Evolutionary conservation across 2,329 filamentous ascomycete species (phyloP).

Genomic region (Cordyceps cateniannulata): DNA sequence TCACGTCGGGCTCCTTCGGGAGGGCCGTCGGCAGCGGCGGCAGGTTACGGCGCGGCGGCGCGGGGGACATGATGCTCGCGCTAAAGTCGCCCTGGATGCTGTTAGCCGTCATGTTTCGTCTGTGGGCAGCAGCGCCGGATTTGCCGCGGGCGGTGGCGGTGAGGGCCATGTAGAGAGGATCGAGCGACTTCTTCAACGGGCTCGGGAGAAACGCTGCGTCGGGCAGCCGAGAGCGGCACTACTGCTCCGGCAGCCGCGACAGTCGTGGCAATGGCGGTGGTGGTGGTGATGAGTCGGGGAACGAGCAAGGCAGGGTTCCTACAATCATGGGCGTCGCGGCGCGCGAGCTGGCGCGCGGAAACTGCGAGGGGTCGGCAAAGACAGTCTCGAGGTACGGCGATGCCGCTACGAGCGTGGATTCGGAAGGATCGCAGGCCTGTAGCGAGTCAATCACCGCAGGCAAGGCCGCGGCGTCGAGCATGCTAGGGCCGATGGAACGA

Average conservation of each 20-base stretch:
- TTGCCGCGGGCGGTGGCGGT: slow-evolving; percentile 41
- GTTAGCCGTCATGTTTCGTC: slow-evolving; percentile 33
- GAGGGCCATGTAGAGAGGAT: slow-evolving; percentile 33
- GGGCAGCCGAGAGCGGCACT: slow-evolving; percentile 20
- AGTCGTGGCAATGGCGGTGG: background rate
- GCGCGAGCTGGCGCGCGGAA: slow-evolving; percentile 55
- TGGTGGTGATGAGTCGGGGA: slow-evolving; percentile 22
- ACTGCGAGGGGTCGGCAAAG: slow-evolving; percentile 57
- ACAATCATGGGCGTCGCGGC: slow-evolving; percentile 65
- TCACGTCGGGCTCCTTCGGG: slow-evolving; percentile 69
- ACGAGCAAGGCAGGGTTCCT: slow-evolving; percentile 33
- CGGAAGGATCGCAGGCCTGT: slow-evolving; percentile 69
- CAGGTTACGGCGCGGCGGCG: slow-evolving; percentile 55
- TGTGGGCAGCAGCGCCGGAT: slow-evolving; percentile 17
- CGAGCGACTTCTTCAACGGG: slow-evolving; percentile 32
- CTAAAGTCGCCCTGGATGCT: slow-evolving; percentile 43
- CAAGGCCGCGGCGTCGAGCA: slow-evolving; percentile 55
- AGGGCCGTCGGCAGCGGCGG: slow-evolving; percentile 60
- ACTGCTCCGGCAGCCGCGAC: slow-evolving; percentile 20
- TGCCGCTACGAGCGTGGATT: slow-evolving; percentile 70
- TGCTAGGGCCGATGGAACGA: slow-evolving; percentile 66
- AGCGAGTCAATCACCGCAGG: slow-evolving; percentile 66
- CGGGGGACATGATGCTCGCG: slow-evolving; percentile 38
- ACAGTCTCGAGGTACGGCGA: slow-evolving; percentile 71
- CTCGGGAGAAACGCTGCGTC: background rate